Base-by-base conservation (phyloP, 2,329 filamentous ascomycete species). In the Cytospora schulzeri region DNA sequence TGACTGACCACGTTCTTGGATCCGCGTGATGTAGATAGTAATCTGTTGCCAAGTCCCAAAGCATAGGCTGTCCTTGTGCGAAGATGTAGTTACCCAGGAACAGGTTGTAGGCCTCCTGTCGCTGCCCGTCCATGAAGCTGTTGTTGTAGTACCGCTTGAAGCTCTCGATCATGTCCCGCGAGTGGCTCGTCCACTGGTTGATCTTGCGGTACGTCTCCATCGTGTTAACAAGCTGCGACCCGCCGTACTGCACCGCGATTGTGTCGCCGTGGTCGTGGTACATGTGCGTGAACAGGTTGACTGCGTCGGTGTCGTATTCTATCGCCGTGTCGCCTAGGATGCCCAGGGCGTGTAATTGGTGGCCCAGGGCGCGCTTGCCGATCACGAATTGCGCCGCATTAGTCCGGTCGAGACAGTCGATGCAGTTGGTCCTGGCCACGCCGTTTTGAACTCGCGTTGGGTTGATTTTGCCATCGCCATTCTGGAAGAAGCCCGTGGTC, bases 61-160 rank as follows among this genome's bases (percentile, higher is more conserved):
- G 83, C 92, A 98, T 94, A 0, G 95, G 95, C 73, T 96, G 90
- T 0, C 91, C 93, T 68, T 92, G 88, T 0, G 85, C 79, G 73
- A 93, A 98, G 58, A 93, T 91, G 75, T 99, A 99, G 73, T 98
- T 97, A 8, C 95, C 95, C 1, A 99, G 84, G 73, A 99, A 99
- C 12, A 99, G 81, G 70, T 99, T 99, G 76, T 98, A 98, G 0
- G 95, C 95, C 77, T 99, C 95, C 77, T 99, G 95, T 35, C 95
- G 88, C 74, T 99, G 95, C n/a, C 91, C 93, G 75, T 99, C 95
- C 11, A 99, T 85, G 75, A 99, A 99, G 0, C 94, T 72, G 73
- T 99, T 99, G 78, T 98, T 97, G 77, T 99, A 99, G 76, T 98
- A 99, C 31, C 95, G 87, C 76, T 98, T 99, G 81, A 99, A 97